Conservation (phyloP, 129 eudicot genomes). For the Glebionis coronaria region DNA sequence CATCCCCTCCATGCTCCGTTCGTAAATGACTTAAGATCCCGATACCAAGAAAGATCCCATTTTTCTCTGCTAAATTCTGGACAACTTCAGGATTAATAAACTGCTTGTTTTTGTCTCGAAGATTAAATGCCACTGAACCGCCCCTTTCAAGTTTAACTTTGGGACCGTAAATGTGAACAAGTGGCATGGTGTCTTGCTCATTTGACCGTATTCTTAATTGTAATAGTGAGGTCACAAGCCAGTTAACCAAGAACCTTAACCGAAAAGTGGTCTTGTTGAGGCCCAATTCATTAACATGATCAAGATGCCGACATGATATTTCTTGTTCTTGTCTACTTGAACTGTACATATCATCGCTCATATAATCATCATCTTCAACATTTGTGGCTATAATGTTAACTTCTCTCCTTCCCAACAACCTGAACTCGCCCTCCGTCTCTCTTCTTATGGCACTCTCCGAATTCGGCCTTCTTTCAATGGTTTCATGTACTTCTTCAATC, state of each 20-base stretch:
- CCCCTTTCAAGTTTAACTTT: slow-evolving; percentile 92
- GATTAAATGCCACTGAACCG: slow-evolving; percentile 80
- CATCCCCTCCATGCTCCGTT: slow-evolving; percentile 46
- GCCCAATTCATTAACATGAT: slow-evolving; percentile 76
- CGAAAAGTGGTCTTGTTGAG: slow-evolving; percentile 90
- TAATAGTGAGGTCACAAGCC: slow-evolving; percentile 90
- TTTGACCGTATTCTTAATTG: slow-evolving; percentile 56
- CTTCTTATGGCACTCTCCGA: slow-evolving; percentile 79
- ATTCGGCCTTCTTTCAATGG: slow-evolving; percentile 27
- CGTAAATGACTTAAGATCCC: slow-evolving; percentile 75
- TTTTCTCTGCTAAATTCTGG: slow-evolving; percentile 70
- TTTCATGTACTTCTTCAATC: slow-evolving; percentile 53
- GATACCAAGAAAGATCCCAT: slow-evolving; percentile 71
- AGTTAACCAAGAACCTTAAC: slow-evolving; percentile 68
- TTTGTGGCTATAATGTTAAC: slow-evolving; percentile 39
- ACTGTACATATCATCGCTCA: slow-evolving; percentile 45
- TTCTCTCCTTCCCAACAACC: slow-evolving; percentile 80
- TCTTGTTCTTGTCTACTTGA: slow-evolving; percentile 77
- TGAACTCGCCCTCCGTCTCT: slow-evolving; percentile 93
- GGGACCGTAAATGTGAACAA: slow-evolving; percentile 87
- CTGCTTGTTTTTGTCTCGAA: slow-evolving; percentile 57
- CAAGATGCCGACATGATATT: slow-evolving; percentile 78
- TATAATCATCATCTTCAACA: slow-evolving; percentile 57
- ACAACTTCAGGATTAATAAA: slow-evolving; percentile 69
- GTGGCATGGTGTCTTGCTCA: slow-evolving; percentile 39